Evolutionary conservation across 768 basidiomycete genomes (phyloP).

Genomic region (Chalciporus sphaerocephalus): DNA sequence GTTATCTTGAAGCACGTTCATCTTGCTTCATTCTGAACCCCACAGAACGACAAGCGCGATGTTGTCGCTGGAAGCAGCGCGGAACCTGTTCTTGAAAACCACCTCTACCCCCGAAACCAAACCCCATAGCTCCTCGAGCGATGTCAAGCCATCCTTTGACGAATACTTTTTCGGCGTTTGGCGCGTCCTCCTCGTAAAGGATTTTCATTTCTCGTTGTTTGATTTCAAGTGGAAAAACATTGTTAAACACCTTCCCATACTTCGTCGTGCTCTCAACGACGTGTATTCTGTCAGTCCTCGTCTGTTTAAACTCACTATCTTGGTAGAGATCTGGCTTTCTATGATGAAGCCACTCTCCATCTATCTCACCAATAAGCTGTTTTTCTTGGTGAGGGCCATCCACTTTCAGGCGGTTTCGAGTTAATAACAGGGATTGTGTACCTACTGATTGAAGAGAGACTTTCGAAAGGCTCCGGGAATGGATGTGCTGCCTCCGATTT

Average conservation of each 20-base stretch:
- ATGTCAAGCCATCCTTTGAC: slow-evolving; percentile 1
- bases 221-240: slow-evolving; percentile 9
- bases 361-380: slow-evolving; percentile 20
- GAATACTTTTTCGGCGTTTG: slow-evolving; percentile 23
- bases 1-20: background rate
- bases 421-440: no score
- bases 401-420: background rate
- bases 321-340: slow-evolving; percentile 16
- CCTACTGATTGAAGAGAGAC: slow-evolving; percentile 20
- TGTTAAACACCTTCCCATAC: background rate
- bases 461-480: slow-evolving; percentile 2
- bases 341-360: slow-evolving; percentile 18
- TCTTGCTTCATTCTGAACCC: background rate
- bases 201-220: slow-evolving; percentile 4
- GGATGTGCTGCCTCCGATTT: slow-evolving; percentile 1
- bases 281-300: slow-evolving; percentile 21
- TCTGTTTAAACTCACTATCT: slow-evolving; percentile 9
- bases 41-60: background rate
- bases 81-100: background rate
- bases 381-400: slow-evolving; percentile 18
- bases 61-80: background rate
- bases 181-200: slow-evolving; percentile 20
- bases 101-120: background rate
- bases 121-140: background rate
- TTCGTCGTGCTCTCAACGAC: slow-evolving; percentile 19